A percentile compares a stretch with the other conserved stretches of the same genome.
phyloP scores from a whole-genome alignment of 768 basidiomycete genomes.

The Kwoniella heveanensis region DNA sequence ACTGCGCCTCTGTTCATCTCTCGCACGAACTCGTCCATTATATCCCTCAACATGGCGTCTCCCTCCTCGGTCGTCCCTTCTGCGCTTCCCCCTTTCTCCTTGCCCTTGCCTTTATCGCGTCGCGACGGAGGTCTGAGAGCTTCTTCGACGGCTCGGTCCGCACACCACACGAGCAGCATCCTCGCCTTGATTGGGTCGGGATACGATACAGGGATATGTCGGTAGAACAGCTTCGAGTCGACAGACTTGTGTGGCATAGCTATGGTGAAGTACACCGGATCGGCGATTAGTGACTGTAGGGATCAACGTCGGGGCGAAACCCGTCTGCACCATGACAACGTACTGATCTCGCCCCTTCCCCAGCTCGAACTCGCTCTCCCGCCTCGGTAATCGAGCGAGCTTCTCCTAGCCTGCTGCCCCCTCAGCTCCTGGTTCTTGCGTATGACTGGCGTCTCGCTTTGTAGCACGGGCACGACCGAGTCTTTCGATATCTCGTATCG shows the following conservation, averaged over 20 bases:
- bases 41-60: constrained; percentile 46
- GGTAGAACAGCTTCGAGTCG: constrained; percentile 41
- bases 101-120: constrained; percentile 30
- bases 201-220: constrained; percentile 45
- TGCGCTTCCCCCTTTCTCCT: constrained; percentile 26
- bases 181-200: constrained; percentile 52
- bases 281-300: too few relatives aligned
- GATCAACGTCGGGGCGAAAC: too few relatives aligned
- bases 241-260: constrained; percentile 52
- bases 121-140: constrained; percentile 12
- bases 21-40: constrained; percentile 50
- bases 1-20: constrained; percentile 44
- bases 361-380: constrained; percentile 50
- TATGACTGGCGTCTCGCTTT: constrained; percentile 53
- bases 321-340: constrained; percentile 12
- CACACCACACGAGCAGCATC: constrained; percentile 49
- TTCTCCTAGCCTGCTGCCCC: constrained; percentile 44
- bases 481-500: constrained; percentile 33
- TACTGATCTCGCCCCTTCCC: constrained; percentile 53
- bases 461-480: constrained; percentile 44
- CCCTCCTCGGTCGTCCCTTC: constrained; percentile 43
- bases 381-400: constrained; percentile 47
- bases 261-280: neutral
- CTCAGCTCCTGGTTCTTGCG: constrained; percentile 51
- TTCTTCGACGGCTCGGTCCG: constrained; percentile 42